A percentile compares a stretch with the other conserved stretches of the same genome.
These are phyloP conservation scores for Suhomyces atakaporum DNA, from an alignment of 1,139 yeast species.

Conservation along the genomic window DNA sequence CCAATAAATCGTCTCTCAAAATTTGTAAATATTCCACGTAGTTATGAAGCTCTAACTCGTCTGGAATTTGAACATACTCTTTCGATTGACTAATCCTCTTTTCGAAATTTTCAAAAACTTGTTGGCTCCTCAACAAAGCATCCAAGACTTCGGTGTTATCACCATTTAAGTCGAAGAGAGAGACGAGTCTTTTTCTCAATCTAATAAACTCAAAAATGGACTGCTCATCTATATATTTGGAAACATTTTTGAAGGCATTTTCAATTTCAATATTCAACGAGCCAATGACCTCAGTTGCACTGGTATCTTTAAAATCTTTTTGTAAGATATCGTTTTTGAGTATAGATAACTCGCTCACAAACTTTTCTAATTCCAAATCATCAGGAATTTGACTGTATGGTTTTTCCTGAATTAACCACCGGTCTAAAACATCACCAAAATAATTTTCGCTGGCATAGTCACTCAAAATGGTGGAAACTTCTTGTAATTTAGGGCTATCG, in stretches of 20 bases:
- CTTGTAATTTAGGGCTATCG: slow-evolving; percentile 1
- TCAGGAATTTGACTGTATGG: slow-evolving; percentile 26
- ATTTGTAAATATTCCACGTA: slow-evolving; percentile 18
- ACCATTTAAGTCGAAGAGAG: slow-evolving; percentile 31
- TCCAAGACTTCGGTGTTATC: slow-evolving; percentile 38
- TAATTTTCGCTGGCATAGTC: slow-evolving; percentile 6
- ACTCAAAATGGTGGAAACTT: slow-evolving; percentile 1
- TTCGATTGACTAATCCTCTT: neutral
- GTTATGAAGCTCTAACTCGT: slow-evolving; percentile 23
- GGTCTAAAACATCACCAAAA: slow-evolving; percentile 5
- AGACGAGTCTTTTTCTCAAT: slow-evolving; percentile 22
- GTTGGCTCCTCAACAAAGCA: slow-evolving; percentile 19
- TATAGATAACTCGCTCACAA: slow-evolving; percentile 16
- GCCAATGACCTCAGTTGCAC: slow-evolving; percentile 15
- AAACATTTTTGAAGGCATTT: slow-evolving; percentile 15
- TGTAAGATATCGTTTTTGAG: slow-evolving; percentile 15
- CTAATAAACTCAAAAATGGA: slow-evolving; percentile 24
- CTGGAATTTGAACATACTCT: slow-evolving; percentile 24
- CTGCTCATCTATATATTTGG: slow-evolving; percentile 20
- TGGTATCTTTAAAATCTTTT: slow-evolving; percentile 6
- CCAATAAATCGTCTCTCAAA: slow-evolving; percentile 17
- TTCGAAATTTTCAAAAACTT: slow-evolving; percentile 1
- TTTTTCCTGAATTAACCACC: neutral
- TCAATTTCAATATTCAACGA: slow-evolving; percentile 23
- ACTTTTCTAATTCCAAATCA: slow-evolving; percentile 22